Evolutionary conservation across 371 early-diverging fungal genomes (phyloP).

Genomic region (Mucor ambiguus): DNA sequence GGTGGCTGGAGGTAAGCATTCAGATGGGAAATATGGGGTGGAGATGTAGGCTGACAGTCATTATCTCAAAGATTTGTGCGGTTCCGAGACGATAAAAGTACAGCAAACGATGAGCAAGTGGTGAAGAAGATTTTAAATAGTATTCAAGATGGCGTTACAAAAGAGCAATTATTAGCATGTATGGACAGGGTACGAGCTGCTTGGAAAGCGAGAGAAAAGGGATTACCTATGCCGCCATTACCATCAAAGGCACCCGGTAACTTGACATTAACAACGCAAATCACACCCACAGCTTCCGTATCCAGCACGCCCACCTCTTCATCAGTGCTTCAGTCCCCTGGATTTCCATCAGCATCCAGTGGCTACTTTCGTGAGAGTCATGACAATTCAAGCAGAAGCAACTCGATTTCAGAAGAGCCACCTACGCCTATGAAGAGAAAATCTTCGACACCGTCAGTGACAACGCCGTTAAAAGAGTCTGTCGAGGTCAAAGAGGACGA

Average conservation of each 20-base stretch:
- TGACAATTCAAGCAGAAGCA: constrained; percentile 6
- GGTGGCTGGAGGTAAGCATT: constrained; percentile 62
- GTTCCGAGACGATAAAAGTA: constrained; percentile 70
- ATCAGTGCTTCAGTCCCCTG: constrained; percentile 10
- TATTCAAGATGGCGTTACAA: constrained; percentile 58
- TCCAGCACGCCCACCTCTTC: constrained; percentile 8
- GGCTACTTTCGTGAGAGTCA: constrained; percentile 14
- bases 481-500: not conserved
- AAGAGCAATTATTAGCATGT: constrained; percentile 44
- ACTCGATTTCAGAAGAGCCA: constrained; percentile 19
- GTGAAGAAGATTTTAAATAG: constrained; percentile 57
- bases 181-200: constrained; percentile 61
- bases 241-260: not conserved
- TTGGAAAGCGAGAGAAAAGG: constrained; percentile 66
- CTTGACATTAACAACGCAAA: not conserved
- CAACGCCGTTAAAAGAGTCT: constrained; percentile 7
- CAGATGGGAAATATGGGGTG: not conserved
- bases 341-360: not conserved
- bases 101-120: constrained; percentile 65
- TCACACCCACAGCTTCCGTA: constrained; percentile 5
- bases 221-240: constrained; percentile 36
- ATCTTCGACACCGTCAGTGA: constrained; percentile 4
- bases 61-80: constrained; percentile 55
- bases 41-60: not conserved
- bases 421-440: not conserved